Percentiles rank a stretch among this genome's conserved stretches.
phyloP scores from a whole-genome alignment of 1,284 basidiomycete genomes.

The Apiotrichum akiyoshidainum region DNA sequence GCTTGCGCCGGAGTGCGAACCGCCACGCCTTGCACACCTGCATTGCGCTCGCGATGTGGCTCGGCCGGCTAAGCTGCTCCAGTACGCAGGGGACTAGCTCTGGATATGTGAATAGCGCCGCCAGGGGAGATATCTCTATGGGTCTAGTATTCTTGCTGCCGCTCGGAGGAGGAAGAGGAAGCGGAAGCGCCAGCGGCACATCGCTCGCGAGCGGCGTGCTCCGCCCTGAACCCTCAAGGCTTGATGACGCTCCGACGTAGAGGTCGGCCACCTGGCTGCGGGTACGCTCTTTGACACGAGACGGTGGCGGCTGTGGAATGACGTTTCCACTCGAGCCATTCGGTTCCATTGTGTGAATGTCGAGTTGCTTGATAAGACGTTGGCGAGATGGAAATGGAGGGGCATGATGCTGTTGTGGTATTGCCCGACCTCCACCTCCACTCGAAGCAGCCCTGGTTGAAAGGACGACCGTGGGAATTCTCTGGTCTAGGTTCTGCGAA shows the following conservation, averaged over 20 bases:
- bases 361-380: too few relatives aligned
- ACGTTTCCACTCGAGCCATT: too few relatives aligned
- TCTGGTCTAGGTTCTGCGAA: not conserved
- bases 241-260: too few relatives aligned
- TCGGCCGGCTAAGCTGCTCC: constrained; percentile 34
- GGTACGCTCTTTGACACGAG: too few relatives aligned
- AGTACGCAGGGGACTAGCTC: constrained; percentile 41
- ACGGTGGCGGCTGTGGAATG: too few relatives aligned
- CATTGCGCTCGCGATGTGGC: constrained; percentile 34
- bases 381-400: too few relatives aligned
- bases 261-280: too few relatives aligned
- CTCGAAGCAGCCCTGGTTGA: not conserved
- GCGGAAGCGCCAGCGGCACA: constrained; percentile 29
- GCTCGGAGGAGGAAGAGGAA: not conserved
- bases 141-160: not conserved
- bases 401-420: too few relatives aligned
- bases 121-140: constrained; percentile 25
- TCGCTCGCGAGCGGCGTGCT: constrained; percentile 28
- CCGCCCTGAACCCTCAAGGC: constrained; percentile 15
- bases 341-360: too few relatives aligned
- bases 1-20: constrained; percentile 26
- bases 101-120: constrained; percentile 32
- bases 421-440: not conserved
- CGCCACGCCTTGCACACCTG: constrained; percentile 36
- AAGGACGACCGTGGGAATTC: not conserved